Conservation (phyloP, 208 protist species). For the Jaenimonas drosophilae region DNA sequence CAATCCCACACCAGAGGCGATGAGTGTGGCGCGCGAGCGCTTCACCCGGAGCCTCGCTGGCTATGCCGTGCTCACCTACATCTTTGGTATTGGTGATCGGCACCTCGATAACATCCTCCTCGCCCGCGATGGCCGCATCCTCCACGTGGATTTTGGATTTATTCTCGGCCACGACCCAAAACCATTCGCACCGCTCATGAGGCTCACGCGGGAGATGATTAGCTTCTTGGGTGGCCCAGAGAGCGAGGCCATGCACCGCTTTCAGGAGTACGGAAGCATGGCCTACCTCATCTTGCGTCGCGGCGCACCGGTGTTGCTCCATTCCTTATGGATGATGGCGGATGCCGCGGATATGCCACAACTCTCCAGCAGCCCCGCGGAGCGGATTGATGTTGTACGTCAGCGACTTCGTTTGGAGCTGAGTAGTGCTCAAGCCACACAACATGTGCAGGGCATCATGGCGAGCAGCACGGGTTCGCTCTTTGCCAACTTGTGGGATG, state of each 20-base stretch:
- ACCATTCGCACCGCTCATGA: constrained; percentile 96
- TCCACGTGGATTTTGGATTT: constrained; percentile 98
- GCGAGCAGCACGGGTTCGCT: constrained; percentile 90
- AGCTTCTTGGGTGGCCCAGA: constrained; percentile 74
- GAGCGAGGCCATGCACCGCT: constrained; percentile 57
- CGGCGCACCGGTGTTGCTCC: constrained; percentile 90
- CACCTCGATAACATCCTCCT: constrained; percentile 96
- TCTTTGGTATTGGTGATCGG: constrained; percentile 95
- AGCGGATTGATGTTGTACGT: constrained; percentile 76
- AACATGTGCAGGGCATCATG: constrained; percentile 91
- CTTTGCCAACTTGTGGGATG: constrained; percentile 89
- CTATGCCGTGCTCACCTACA: constrained; percentile 96
- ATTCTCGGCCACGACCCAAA: constrained; percentile 97
- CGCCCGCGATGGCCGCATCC: constrained; percentile 84
- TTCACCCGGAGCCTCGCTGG: constrained; percentile 95
- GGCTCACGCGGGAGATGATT: constrained; percentile 90
- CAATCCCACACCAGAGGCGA: constrained; percentile 52
- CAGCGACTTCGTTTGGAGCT: constrained; percentile 91
- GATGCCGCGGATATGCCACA: constrained; percentile 74
- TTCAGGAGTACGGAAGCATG: constrained; percentile 89
- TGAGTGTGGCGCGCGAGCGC: constrained; percentile 79
- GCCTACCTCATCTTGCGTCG: constrained; percentile 95
- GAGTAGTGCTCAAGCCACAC: constrained; percentile 85
- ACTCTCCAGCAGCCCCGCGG: constrained; percentile 19
- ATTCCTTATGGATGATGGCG: constrained; percentile 90